phyloP scores from a whole-genome alignment of 306 rosid species.

The Nissolia schottii region DNA sequence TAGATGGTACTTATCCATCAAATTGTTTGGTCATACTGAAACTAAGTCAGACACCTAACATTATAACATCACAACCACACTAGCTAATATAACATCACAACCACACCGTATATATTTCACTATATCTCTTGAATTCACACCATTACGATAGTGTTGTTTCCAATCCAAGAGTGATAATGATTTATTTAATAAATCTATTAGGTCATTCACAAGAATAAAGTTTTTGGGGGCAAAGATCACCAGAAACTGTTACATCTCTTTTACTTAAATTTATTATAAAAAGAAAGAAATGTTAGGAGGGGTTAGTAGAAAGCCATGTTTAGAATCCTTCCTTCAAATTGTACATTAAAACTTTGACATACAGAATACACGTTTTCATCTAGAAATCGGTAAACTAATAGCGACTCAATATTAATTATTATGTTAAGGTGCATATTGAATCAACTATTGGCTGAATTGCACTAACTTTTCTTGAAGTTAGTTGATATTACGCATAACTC shows the following conservation, averaged over 20 bases:
- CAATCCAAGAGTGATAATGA: not conserved
- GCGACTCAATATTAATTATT: not conserved
- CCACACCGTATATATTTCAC: not conserved
- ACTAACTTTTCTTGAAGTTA: too few relatives aligned
- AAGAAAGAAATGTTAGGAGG: not conserved
- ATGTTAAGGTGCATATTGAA: not conserved
- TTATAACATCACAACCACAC: slow-evolving; percentile 11
- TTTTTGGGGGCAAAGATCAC: not conserved
- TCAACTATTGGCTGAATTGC: too few relatives aligned
- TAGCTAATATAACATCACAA: slow-evolving; percentile 6
- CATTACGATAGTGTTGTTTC: not conserved
- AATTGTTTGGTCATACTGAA: slow-evolving; percentile 15
- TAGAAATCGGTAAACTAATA: not conserved
- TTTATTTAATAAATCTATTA: not conserved
- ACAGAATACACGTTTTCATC: not conserved
- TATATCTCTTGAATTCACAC: not conserved
- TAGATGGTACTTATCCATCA: slow-evolving; percentile 22
- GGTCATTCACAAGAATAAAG: not conserved
- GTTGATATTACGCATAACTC: too few relatives aligned
- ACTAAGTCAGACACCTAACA: slow-evolving; percentile 12
- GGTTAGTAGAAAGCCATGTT: not conserved
- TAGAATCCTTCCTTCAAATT: not conserved
- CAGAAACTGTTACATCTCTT: not conserved
- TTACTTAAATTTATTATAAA: too few relatives aligned
- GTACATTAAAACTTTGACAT: not conserved